Base-by-base conservation (phyloP, 768 basidiomycete species). In the Suillus subluteus region DNA sequence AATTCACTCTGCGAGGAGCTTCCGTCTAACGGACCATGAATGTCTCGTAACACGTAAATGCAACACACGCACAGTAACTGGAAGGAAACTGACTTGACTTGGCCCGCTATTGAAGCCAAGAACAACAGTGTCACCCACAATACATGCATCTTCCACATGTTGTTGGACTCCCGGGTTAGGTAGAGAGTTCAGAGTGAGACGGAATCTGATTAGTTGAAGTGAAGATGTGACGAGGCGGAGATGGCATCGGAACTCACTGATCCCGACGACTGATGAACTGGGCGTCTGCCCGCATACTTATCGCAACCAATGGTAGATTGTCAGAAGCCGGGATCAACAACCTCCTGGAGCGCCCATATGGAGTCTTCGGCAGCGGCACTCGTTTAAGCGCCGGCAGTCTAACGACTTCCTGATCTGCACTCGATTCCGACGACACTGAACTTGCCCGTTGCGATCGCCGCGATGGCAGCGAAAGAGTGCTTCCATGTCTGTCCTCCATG, bases 141-240 rank as follows among this genome's bases (percentile, higher is more conserved):
- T 76, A 64, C 81, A 79, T 26, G 81, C 84, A 68, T 88, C 84
- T 55, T 78, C 78, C 63, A 86, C 84, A 68, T 82, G 82, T 41
- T 78, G 75, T 69, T 77, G 75, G 37, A 68, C 69, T 44, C 73
- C 74, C 4, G 76, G 68, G 69, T 78, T 79, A 62, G 81, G 81
- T 66, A 82, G 71, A 4, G 82, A 85, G 63, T 73, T 74, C 18
- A 72, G 70, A 30, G 76, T 76, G 59, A 81, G 76, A 63, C 82
- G 75, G 56, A 73, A 74, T 62, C 81, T 81, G 68, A 62, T 52
- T 40, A 6, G 1, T 61, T 7, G 41, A 21, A 30, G 40, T 71
- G 72, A 59, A 73, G 58, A 70, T 65, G 46, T 63, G 30, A 62
- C 61, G 61, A 30, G 56, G 64, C 30, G 32, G 62, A 55, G 32